These are phyloP conservation scores for Penicillium capsulatum DNA, from an alignment of 2,329 filamentous ascomycete genomes.

Conservation along the genomic window DNA sequence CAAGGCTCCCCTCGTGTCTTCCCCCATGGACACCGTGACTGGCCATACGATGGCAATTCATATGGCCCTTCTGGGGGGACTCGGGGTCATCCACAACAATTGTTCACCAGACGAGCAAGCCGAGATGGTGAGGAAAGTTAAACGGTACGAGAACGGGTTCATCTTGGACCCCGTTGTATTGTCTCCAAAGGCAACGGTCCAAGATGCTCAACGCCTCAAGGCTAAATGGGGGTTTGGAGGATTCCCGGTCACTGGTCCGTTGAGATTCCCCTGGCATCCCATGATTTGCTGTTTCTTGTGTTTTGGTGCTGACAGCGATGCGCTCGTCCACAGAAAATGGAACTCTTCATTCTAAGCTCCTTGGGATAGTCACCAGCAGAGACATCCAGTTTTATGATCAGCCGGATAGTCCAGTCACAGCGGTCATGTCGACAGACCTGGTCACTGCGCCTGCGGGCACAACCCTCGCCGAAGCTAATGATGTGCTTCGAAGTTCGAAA, in stretches of 20 bases:
- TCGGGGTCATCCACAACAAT: conserved; percentile 96
- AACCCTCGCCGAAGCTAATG: conserved; percentile 82
- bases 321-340: conserved; percentile 69
- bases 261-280: too few relatives aligned
- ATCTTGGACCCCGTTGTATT: conserved; percentile 95
- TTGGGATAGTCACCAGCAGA: conserved; percentile 96
- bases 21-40: conserved; percentile 99
- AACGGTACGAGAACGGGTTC: conserved; percentile 99
- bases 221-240: conserved; percentile 98
- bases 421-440: conserved; percentile 93
- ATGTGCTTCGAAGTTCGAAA: conserved; percentile 88
- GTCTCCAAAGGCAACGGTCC: conserved; percentile 78
- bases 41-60: conserved; percentile 99
- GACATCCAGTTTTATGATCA: conserved; percentile 96
- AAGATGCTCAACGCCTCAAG: conserved; percentile 86
- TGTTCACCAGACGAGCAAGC: conserved; percentile 96
- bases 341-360: conserved; percentile 87
- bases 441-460: conserved; percentile 82
- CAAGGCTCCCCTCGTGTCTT: conserved; percentile 95
- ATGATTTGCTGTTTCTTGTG: conserved; percentile 16
- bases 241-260: conserved; percentile 96
- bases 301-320: conserved; percentile 19
- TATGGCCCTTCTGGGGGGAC: conserved; percentile 56
- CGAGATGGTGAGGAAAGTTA: conserved; percentile 98
- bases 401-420: conserved; percentile 65